phyloP scores from a whole-genome alignment of 768 basidiomycete genomes.

The Phylloporus arenicola region DNA sequence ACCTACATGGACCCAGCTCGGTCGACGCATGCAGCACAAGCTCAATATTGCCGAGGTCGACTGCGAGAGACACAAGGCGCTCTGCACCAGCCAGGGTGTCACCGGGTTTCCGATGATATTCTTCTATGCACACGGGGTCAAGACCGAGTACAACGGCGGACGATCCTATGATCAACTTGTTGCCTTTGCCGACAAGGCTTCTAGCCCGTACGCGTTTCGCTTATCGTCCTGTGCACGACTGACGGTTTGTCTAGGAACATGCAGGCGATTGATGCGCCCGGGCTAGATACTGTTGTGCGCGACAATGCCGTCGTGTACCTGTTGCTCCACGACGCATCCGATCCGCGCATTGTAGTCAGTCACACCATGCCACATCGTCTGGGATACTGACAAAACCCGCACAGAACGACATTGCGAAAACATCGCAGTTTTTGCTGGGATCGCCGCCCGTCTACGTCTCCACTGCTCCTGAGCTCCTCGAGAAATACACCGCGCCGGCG shows the following conservation, averaged over 20 bases:
- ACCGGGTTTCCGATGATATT: constrained; percentile 80
- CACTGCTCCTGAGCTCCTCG: no score
- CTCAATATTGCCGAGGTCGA: constrained; percentile 83
- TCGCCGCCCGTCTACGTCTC: no score
- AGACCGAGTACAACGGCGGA: constrained; percentile 71
- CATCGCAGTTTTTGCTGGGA: no score
- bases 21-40: constrained; percentile 58
- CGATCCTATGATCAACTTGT: constrained; percentile 67
- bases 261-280: constrained; percentile 11
- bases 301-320: no score
- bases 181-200: constrained; percentile 71
- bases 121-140: constrained; percentile 56
- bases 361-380: no score
- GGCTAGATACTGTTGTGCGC: constrained; percentile 1
- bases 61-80: constrained; percentile 66
- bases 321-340: no score
- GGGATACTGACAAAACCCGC: no score
- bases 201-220: constrained; percentile 51
- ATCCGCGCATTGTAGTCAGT: no score
- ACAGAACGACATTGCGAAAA: no score
- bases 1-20: constrained; percentile 75
- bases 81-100: constrained; percentile 66
- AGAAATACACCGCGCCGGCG: no score
- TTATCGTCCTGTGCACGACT: not conserved
- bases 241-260: constrained; percentile 11